Percentiles rank a stretch among this genome's conserved stretches.
phyloP scores from a whole-genome alignment of 805 yeast genomes.

The Nakazawaea anatomiae region DNA sequence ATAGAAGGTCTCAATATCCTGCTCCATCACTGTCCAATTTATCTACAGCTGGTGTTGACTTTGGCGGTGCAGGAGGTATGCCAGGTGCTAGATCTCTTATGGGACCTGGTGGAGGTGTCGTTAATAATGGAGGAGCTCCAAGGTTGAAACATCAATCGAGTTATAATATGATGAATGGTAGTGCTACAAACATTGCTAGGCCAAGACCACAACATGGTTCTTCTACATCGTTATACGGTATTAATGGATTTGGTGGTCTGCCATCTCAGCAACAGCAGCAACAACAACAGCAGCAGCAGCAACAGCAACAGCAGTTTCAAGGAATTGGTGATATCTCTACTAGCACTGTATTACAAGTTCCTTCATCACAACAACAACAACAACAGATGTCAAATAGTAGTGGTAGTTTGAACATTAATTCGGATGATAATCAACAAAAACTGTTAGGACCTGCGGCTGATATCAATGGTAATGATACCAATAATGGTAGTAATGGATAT shows the following conservation, averaged over 20 bases:
- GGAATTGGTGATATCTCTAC: slow-evolving; percentile 7
- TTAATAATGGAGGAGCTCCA: background rate
- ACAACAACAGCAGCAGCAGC: slow-evolving; percentile 1
- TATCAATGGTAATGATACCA: slow-evolving; percentile 15
- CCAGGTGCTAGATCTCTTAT: slow-evolving; percentile 16
- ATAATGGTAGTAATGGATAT: background rate
- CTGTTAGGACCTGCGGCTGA: slow-evolving; percentile 20
- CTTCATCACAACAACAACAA: slow-evolving; percentile 4
- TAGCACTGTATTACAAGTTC: slow-evolving; percentile 7
- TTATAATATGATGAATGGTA: slow-evolving; percentile 15
- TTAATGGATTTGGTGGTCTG: background rate
- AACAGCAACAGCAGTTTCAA: background rate
- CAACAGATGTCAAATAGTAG: slow-evolving; percentile 12
- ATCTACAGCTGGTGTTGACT: slow-evolving; percentile 10
- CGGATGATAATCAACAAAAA: slow-evolving; percentile 8
- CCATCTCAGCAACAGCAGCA: background rate
- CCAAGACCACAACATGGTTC: slow-evolving; percentile 10
- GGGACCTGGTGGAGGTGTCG: background rate
- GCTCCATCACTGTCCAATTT: background rate
- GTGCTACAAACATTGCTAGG: slow-evolving; percentile 13
- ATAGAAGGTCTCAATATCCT: slow-evolving; percentile 33
- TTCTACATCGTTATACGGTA: slow-evolving; percentile 1
- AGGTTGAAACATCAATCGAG: slow-evolving; percentile 10
- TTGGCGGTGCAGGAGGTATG: slow-evolving; percentile 21
- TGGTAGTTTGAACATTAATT: slow-evolving; percentile 1